phyloP scores from a whole-genome alignment of 78 protist species.

The slime mould (Dictyostelium discoideum) region DNA sequence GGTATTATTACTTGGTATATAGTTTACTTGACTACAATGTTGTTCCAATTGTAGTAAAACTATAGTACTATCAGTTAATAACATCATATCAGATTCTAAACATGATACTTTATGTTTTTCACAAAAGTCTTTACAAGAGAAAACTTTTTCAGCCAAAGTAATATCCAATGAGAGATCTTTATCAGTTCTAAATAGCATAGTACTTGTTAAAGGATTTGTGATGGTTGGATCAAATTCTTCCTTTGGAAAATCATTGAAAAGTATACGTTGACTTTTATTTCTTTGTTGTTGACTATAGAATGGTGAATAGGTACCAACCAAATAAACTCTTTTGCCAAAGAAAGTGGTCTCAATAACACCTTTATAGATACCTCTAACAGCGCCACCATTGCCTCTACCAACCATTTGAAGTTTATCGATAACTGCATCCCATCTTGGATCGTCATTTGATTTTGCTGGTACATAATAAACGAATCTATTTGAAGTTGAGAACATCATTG shows the following conservation, averaged over 20 bases:
- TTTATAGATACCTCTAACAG: conserved; percentile 36
- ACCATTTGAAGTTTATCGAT: background rate
- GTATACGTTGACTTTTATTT: background rate
- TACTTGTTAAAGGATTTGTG: background rate
- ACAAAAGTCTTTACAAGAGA: conserved; percentile 28
- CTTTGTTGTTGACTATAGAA: background rate
- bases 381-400: conserved; percentile 69
- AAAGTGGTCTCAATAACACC: conserved; percentile 17
- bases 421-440: conserved; percentile 31
- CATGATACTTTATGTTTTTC: background rate
- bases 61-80: background rate
- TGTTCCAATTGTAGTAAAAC: background rate
- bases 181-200: background rate
- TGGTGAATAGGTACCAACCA: conserved; percentile 26
- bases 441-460: conserved; percentile 2
- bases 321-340: conserved; percentile 2
- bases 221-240: background rate
- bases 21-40: background rate
- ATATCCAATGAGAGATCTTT: background rate
- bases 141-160: background rate
- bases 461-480: background rate
- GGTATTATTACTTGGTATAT: background rate
- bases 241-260: background rate
- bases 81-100: conserved; percentile 29
- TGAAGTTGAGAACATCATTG: conserved; percentile 4